Conservation (phyloP, 1,284 basidiomycete genomes). For the Cryptococcus hybrid region DNA sequence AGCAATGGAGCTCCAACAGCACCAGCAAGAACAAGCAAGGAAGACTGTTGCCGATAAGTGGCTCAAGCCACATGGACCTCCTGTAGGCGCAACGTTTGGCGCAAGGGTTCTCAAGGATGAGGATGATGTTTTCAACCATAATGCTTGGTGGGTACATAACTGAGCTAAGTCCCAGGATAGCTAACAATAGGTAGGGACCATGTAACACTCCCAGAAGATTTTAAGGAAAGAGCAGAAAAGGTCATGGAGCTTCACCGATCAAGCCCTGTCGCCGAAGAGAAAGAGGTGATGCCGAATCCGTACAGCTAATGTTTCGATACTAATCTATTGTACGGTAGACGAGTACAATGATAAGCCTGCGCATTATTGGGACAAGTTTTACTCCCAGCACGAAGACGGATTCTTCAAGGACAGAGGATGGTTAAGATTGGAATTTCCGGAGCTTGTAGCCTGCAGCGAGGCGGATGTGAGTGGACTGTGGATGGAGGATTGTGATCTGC, state of each 20-base stretch:
- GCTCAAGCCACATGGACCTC: slow-evolving; percentile 44
- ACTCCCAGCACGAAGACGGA: slow-evolving; percentile 67
- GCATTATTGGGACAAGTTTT: slow-evolving; percentile 79
- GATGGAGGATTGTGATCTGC: neutral
- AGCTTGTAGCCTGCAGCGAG: slow-evolving; percentile 68
- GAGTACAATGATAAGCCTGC: slow-evolving; percentile 43
- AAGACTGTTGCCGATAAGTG: slow-evolving; percentile 42
- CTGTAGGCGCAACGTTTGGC: slow-evolving; percentile 43
- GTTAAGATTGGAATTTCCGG: slow-evolving; percentile 90
- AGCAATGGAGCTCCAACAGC: too few species aligned
- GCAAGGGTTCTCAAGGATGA: slow-evolving; percentile 41
- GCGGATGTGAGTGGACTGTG: slow-evolving; percentile 57
- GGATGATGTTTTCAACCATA: slow-evolving; percentile 47
- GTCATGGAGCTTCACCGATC: slow-evolving; percentile 66
- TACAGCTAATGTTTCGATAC: neutral
- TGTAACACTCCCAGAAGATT: slow-evolving; percentile 76
- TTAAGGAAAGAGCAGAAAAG: slow-evolving; percentile 63
- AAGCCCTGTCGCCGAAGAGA: slow-evolving; percentile 65
- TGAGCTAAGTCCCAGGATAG: slow-evolving; percentile 3
- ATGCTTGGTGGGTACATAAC: slow-evolving; percentile 45
- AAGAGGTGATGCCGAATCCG: slow-evolving; percentile 44
- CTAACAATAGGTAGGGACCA: slow-evolving; percentile 63
- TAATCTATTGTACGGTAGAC: slow-evolving; percentile 13
- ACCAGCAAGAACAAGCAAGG: neutral
- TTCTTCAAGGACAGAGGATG: slow-evolving; percentile 94